Evolutionary conservation across 2,329 filamentous ascomycete species (phyloP).

Genomic region (Colletotrichum sp.): DNA sequence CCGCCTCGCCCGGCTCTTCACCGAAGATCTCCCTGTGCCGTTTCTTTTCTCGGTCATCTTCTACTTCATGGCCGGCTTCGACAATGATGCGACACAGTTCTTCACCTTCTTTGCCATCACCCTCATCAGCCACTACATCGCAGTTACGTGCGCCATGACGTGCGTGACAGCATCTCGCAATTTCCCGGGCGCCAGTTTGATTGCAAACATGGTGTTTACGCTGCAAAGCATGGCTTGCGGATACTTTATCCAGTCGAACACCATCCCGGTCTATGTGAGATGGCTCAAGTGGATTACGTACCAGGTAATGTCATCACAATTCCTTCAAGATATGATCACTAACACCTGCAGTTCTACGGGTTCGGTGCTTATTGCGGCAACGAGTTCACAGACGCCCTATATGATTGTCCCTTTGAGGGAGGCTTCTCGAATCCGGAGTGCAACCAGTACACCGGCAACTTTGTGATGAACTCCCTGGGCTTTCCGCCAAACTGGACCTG

Average conservation of each 20-base stretch:
- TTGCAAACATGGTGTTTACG: slow-evolving; percentile 76
- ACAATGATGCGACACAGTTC: slow-evolving; percentile 66
- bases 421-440: slow-evolving; percentile 70
- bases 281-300: slow-evolving; percentile 77
- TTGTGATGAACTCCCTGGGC: slow-evolving; percentile 72
- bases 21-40: slow-evolving; percentile 77
- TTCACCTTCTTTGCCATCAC: slow-evolving; percentile 75
- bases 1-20: slow-evolving; percentile 69
- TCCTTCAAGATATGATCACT: slow-evolving; percentile 30
- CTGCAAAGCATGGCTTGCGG: slow-evolving; percentile 78
- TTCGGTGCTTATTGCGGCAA: slow-evolving; percentile 76
- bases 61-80: slow-evolving; percentile 81
- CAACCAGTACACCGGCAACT: slow-evolving; percentile 70
- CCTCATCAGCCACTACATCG: slow-evolving; percentile 74
- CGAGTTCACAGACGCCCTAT: slow-evolving; percentile 75
- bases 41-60: slow-evolving; percentile 73
- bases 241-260: slow-evolving; percentile 76
- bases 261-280: slow-evolving; percentile 77
- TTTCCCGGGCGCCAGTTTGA: slow-evolving; percentile 74
- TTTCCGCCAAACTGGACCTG: slow-evolving; percentile 72
- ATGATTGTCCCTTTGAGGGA: slow-evolving; percentile 70
- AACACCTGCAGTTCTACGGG: slow-evolving; percentile 63
- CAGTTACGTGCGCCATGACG: slow-evolving; percentile 72
- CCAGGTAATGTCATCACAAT: slow-evolving; percentile 40
- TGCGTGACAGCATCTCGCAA: slow-evolving; percentile 70